Percentiles rank a stretch among this genome's conserved stretches.
Conservation (phyloP, 23 red algal species). For the Gracilariopsis chorda region DNA sequence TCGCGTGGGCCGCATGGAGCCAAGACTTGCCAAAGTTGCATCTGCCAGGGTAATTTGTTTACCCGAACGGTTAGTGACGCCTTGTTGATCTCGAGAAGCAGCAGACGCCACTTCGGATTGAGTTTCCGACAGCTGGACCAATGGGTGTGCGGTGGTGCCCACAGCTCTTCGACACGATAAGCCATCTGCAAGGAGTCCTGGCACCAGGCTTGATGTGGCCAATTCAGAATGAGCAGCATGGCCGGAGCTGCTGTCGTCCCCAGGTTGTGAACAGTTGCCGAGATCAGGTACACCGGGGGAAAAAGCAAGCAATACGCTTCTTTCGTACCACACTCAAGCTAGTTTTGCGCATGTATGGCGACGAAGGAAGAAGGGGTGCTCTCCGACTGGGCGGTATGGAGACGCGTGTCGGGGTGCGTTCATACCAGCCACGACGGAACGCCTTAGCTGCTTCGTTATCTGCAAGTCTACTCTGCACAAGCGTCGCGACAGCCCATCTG, state of each 20-base stretch:
- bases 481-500: background rate
- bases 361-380: background rate
- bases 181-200: background rate
- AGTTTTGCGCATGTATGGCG: background rate
- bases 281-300: background rate
- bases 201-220: background rate
- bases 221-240: background rate
- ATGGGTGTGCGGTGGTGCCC: too few species aligned
- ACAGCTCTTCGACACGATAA: background rate
- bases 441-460: background rate
- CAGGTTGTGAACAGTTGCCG: conserved; percentile 9
- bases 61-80: too few species aligned
- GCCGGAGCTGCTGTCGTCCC: background rate
- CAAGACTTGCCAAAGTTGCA: too few species aligned
- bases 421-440: too few species aligned
- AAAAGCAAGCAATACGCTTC: background rate
- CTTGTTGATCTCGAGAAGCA: too few species aligned
- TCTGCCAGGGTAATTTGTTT: too few species aligned
- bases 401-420: too few species aligned
- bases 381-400: too few species aligned
- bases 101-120: too few species aligned
- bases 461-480: background rate
- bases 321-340: background rate
- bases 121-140: too few species aligned
- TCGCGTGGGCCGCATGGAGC: background rate